Base-by-base conservation (phyloP, 371 early-diverging fungal species). In the Fennellomyces sp. region DNA sequence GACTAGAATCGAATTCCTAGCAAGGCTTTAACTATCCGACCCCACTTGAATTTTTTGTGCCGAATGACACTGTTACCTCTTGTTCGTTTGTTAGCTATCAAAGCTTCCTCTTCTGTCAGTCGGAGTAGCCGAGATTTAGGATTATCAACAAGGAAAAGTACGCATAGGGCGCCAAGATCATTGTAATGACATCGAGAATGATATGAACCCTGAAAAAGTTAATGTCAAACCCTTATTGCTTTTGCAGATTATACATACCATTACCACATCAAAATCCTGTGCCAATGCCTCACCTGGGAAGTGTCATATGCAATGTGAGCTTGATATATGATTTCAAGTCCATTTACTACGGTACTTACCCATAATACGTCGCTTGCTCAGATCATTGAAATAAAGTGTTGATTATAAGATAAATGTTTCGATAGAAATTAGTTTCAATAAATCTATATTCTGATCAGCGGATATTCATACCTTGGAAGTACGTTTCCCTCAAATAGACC, bases 401-500 rank as follows among this genome's bases (percentile, higher is more conserved):
- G 33, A 75, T 8, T 0, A 72, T 27, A 5, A 78, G 50, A 12
- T 60, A 61, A 4, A 78, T 19, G 27, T 59, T 65, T 6, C n/a
- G n/a, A n/a, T n/a, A n/a, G n/a, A n/a, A n/a, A n/a, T n/a, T n/a
- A n/a, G n/a, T n/a, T n/a, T n/a, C n/a, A n/a, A n/a, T n/a, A n/a
- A n/a, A n/a, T n/a, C n/a, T n/a, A n/a, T n/a, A n/a, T n/a, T n/a
- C n/a, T n/a, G n/a, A n/a, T n/a, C n/a, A n/a, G n/a, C n/a, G n/a
- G n/a, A n/a, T n/a, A n/a, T n/a, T n/a, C n/a, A n/a, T n/a, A n/a
- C n/a, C n/a, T n/a, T n/a, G 74, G 74, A 49, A 71, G 61, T 0
- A 66, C 17, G 5, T 56, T 64, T 6, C 70, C 80, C 49, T 71
- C 75, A 52, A 75, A 66, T 8, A 75, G 50, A 4, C 79, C 80